A percentile compares a stretch with the other conserved stretches of the same genome.
Conservation (phyloP, 352 stramenopile genomes). For the Globisporangium uncinulatum region DNA sequence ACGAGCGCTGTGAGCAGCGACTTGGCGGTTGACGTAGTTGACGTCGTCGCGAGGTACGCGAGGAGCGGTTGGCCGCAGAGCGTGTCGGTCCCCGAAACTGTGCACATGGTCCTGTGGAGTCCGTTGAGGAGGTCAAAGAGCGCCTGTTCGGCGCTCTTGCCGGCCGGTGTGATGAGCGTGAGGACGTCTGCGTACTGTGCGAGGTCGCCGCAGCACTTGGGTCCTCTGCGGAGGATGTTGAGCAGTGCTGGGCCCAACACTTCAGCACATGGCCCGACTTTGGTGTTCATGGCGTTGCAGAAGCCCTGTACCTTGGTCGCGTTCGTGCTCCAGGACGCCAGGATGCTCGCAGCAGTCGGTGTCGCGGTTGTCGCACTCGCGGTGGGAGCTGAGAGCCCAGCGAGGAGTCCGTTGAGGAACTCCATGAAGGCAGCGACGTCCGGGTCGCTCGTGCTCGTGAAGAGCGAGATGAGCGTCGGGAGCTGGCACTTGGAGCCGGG, state of each 20-base stretch:
- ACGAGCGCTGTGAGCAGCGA: conserved; percentile 40
- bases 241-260: conserved; percentile 37
- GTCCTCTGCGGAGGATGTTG: conserved; percentile 33
- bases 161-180: conserved; percentile 39
- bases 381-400: conserved; percentile 19
- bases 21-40: conserved; percentile 20
- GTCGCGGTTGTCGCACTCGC: conserved; percentile 9
- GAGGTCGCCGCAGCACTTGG: conserved; percentile 41
- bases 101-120: conserved; percentile 52
- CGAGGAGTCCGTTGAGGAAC: conserved; percentile 30
- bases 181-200: conserved; percentile 38
- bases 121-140: conserved; percentile 44
- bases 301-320: conserved; percentile 38
- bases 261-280: conserved; percentile 39
- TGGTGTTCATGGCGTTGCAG: conserved; percentile 49
- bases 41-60: conserved; percentile 22
- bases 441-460: conserved; percentile 19
- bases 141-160: conserved; percentile 37
- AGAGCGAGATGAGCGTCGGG: conserved; percentile 36
- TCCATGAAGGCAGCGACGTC: conserved; percentile 35
- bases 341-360: conserved; percentile 14
- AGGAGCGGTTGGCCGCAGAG: conserved; percentile 42
- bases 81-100: conserved; percentile 14
- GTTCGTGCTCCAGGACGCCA: conserved; percentile 36
- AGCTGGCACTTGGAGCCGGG: conserved; percentile 38